phyloP scores from a whole-genome alignment of 75 land plant species.

The Ceratopteris richardii region DNA sequence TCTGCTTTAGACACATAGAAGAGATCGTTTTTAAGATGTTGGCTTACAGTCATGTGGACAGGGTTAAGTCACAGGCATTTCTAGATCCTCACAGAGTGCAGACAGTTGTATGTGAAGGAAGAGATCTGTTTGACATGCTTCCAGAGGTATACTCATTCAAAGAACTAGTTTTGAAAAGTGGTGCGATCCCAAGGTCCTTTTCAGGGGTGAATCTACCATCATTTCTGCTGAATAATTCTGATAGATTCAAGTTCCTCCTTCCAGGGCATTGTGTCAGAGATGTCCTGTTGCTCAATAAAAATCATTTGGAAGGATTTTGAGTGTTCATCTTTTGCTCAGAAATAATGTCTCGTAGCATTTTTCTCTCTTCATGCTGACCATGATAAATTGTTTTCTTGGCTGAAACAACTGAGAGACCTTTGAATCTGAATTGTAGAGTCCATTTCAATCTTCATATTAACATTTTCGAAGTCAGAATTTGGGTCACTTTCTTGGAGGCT shows the following conservation, averaged over 20 bases:
- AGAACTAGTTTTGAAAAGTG: conserved; percentile 21
- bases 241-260: conserved; percentile 43
- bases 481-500: no score
- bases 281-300: no score
- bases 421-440: no score
- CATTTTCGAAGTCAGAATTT: no score
- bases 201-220: conserved; percentile 54
- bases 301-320: no score
- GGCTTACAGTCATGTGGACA: conserved; percentile 35
- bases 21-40: conserved; percentile 32
- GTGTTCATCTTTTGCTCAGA: no score
- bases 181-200: conserved; percentile 16
- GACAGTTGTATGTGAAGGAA: conserved; percentile 21
- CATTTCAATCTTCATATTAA: no score
- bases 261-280: conserved; percentile 67
- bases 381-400: no score
- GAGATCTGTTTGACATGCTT: conserved; percentile 63
- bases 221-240: conserved; percentile 37
- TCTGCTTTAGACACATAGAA: conserved; percentile 25
- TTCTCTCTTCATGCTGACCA: no score
- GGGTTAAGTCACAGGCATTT: conserved; percentile 18
- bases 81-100: conserved; percentile 22
- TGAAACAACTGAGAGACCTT: no score
- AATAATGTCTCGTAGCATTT: no score
- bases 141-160: conserved; percentile 72